Evolutionary conservation across 306 rosid genomes (phyloP).

Genomic region (Fagus sylvatica): DNA sequence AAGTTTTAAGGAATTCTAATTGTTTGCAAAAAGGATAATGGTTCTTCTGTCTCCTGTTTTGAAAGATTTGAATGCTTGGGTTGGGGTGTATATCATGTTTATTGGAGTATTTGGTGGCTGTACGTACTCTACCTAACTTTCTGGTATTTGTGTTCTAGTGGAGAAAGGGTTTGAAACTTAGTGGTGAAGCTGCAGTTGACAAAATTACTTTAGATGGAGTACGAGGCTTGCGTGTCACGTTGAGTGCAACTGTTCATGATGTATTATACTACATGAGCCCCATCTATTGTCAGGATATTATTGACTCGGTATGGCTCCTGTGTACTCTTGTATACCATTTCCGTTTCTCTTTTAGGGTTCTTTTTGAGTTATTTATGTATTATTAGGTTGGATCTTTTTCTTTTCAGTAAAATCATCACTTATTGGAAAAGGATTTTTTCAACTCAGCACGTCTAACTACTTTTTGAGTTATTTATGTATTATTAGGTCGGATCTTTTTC

Average conservation of each 20-base stretch:
- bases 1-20: neutral
- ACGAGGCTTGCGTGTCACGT: conserved; percentile 86
- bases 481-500: neutral
- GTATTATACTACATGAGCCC: conserved; percentile 99
- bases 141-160: conserved; percentile 57
- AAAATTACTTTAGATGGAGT: conserved; percentile 94
- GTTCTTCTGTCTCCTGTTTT: neutral
- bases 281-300: conserved; percentile 92
- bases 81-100: neutral
- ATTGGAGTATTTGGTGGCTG: neutral
- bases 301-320: conserved; percentile 68
- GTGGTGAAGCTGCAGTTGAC: conserved; percentile 92
- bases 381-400: neutral
- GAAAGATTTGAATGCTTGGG: neutral
- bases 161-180: conserved; percentile 98
- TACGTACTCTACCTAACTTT: conserved; percentile 12
- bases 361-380: neutral
- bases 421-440: neutral
- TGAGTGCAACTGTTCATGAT: conserved; percentile 97
- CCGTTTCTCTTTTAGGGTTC: neutral
- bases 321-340: conserved; percentile 8
- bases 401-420: neutral
- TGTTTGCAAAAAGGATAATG: neutral
- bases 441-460: too few species aligned
- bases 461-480: neutral